Evolutionary conservation across 768 basidiomycete genomes (phyloP).

Genomic region (Suillus hirtellus): DNA sequence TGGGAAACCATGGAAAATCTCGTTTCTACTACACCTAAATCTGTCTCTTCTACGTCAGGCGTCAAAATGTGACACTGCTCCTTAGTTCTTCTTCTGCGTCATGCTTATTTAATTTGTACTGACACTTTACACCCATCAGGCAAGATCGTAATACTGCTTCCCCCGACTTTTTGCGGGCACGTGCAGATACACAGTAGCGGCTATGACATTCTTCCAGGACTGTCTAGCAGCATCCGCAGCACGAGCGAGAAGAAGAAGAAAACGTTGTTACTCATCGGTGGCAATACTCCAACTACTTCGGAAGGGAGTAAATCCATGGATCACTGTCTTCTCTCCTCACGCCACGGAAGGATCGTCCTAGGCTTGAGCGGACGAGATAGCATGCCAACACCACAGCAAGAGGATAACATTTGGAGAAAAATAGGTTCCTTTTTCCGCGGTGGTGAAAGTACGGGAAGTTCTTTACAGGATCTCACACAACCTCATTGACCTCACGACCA

Average conservation of each 20-base stretch:
- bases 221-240: conserved; percentile 31
- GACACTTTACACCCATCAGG: conserved; percentile 26
- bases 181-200: conserved; percentile 34
- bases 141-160: conserved; percentile 36
- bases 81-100: neutral
- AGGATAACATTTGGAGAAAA: conserved; percentile 43
- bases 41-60: conserved; percentile 14
- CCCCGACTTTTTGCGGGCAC: conserved; percentile 38
- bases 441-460: conserved; percentile 13
- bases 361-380: conserved; percentile 44
- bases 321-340: conserved; percentile 40
- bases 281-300: conserved; percentile 26
- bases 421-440: conserved; percentile 27
- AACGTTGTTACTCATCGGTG: conserved; percentile 7
- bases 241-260: conserved; percentile 21
- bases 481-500: conserved; percentile 11
- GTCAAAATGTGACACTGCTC: neutral
- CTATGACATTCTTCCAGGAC: conserved; percentile 36
- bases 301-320: conserved; percentile 30
- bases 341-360: conserved; percentile 41
- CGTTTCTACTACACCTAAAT: conserved; percentile 1
- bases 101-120: conserved; percentile 4
- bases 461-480: conserved; percentile 13
- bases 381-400: conserved; percentile 22
- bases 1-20: neutral